Evolutionary conservation across 768 basidiomycete species (phyloP).

Genomic region (Dendrothele bispora): DNA sequence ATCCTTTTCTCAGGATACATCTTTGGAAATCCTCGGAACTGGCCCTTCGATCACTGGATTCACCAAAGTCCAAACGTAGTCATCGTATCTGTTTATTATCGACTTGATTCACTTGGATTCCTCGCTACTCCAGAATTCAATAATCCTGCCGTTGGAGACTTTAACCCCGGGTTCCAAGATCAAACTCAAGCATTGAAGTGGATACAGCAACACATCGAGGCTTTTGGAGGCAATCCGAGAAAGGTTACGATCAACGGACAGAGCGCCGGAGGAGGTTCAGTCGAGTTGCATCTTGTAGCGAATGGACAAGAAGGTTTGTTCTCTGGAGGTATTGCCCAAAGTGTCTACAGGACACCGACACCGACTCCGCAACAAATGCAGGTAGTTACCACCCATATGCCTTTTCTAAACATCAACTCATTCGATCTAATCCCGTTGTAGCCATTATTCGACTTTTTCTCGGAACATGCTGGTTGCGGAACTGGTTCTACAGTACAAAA

Average conservation of each 20-base stretch:
- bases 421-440: constrained; percentile 20
- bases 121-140: constrained; percentile 49
- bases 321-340: constrained; percentile 59
- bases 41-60: constrained; percentile 68
- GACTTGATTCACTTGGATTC: constrained; percentile 64
- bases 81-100: constrained; percentile 67
- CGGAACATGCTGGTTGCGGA: constrained; percentile 49
- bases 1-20: constrained; percentile 40
- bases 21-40: constrained; percentile 61
- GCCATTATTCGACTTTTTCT: constrained; percentile 55
- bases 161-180: constrained; percentile 57
- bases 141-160: constrained; percentile 39
- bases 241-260: constrained; percentile 56
- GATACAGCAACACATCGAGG: constrained; percentile 35
- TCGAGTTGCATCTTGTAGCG: constrained; percentile 59
- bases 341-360: constrained; percentile 53
- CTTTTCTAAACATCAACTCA: neutral
- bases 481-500: constrained; percentile 30
- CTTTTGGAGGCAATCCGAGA: constrained; percentile 39
- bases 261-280: constrained; percentile 55
- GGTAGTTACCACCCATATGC: constrained; percentile 29
- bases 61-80: constrained; percentile 62
- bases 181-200: constrained; percentile 43
- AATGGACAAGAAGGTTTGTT: constrained; percentile 42
- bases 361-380: constrained; percentile 51